phyloP scores from a whole-genome alignment of 2,329 filamentous ascomycete genomes.

The Phaeosphaeria sp. region DNA sequence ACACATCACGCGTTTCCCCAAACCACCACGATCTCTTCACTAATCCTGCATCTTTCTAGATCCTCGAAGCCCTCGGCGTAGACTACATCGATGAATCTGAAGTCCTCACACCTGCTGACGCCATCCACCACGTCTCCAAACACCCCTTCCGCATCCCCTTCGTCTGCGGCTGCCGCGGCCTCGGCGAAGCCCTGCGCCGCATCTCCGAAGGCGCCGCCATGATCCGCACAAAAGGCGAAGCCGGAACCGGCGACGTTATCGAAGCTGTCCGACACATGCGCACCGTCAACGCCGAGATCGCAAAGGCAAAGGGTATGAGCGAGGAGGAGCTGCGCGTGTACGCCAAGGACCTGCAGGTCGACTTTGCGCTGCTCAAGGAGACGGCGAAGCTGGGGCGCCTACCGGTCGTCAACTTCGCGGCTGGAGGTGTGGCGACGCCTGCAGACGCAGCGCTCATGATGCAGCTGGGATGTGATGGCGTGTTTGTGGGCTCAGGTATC shows the following conservation, averaged over 20 bases:
- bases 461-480: slow-evolving; percentile 97
- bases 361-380: slow-evolving; percentile 81
- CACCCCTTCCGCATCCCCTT: slow-evolving; percentile 82
- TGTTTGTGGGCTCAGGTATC: slow-evolving; percentile 95
- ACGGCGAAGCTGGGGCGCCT: slow-evolving; percentile 86
- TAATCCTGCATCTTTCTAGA: slow-evolving; percentile 56
- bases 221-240: slow-evolving; percentile 99
- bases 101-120: slow-evolving; percentile 93
- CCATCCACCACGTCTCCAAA: slow-evolving; percentile 92
- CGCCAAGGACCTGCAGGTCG: slow-evolving; percentile 80
- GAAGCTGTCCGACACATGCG: slow-evolving; percentile 97
- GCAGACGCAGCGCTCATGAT: slow-evolving; percentile 98
- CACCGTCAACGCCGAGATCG: slow-evolving; percentile 83
- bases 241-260: slow-evolving; percentile 94
- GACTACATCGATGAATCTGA: slow-evolving; percentile 99
- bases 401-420: slow-evolving; percentile 97
- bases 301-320: slow-evolving; percentile 67
- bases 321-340: slow-evolving; percentile 79
- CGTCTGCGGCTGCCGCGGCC: slow-evolving; percentile 93
- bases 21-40: not conserved
- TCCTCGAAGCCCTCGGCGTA: slow-evolving; percentile 91
- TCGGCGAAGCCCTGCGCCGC: slow-evolving; percentile 89
- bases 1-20: not conserved
- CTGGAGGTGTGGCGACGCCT: slow-evolving; percentile 98
- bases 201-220: slow-evolving; percentile 95